Conservation (phyloP, 129 eudicot genomes). For the Heracleum sosnowskyi region DNA sequence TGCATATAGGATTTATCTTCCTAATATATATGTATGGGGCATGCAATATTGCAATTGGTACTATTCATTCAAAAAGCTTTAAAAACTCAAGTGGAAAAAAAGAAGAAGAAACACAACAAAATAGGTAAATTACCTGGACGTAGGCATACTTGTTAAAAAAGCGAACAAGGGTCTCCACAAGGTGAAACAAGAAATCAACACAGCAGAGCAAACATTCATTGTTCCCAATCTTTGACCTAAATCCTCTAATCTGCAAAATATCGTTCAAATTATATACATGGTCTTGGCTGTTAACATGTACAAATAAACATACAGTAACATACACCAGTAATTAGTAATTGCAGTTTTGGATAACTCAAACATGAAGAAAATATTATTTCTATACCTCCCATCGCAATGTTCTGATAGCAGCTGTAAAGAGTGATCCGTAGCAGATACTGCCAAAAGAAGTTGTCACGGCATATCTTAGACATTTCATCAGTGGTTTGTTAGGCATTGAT, state of each 20-base stretch:
- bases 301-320: not conserved
- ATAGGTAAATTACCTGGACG: constrained; percentile 58
- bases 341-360: not conserved
- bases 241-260: constrained; percentile 77
- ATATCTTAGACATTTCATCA: constrained; percentile 60
- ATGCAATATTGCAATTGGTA: not conserved
- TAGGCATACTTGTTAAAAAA: constrained; percentile 96
- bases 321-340: not conserved
- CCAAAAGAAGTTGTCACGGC: constrained; percentile 95
- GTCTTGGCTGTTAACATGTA: not conserved
- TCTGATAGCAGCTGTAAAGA: constrained; percentile 92
- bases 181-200: constrained; percentile 85
- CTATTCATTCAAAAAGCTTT: not conserved
- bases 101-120: not conserved
- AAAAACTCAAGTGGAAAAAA: not conserved
- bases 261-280: not conserved
- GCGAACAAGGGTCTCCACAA: constrained; percentile 93
- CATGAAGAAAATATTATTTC: not conserved
- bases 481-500: constrained; percentile 74
- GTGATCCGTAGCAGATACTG: constrained; percentile 98
- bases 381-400: constrained; percentile 93
- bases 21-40: not conserved
- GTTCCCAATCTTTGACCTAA: constrained; percentile 85
- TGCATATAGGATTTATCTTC: not conserved
- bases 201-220: constrained; percentile 94